Evolutionary conservation across 2,329 filamentous ascomycete species (phyloP).

Genomic region (Aspergillus latus): DNA sequence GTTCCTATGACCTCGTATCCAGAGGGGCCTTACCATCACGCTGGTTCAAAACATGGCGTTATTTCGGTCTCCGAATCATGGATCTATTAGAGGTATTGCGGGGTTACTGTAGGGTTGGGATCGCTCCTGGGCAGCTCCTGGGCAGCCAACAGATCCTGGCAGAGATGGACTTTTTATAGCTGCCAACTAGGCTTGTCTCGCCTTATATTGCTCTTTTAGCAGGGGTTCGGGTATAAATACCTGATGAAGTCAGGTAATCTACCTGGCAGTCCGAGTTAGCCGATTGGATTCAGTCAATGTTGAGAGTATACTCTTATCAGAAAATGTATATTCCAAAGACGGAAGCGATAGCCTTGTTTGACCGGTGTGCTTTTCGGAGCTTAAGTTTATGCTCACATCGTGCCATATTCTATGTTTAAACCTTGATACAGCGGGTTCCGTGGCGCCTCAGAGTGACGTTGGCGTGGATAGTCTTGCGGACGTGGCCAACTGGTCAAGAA

Average conservation of each 20-base stretch:
- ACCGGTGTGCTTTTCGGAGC: too few species aligned
- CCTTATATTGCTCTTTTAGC: background rate
- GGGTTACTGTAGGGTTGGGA: too few species aligned
- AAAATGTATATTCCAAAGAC: background rate
- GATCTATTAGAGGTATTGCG: background rate
- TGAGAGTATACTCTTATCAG: background rate
- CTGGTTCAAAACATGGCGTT: background rate
- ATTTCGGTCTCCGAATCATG: background rate
- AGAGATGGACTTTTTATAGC: too few species aligned
- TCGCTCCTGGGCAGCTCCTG: too few species aligned
- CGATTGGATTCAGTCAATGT: background rate
- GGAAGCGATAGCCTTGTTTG: background rate
- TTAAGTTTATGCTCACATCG: too few species aligned
- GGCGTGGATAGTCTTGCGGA: background rate
- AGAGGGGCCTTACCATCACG: background rate
- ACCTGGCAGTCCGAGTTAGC: background rate
- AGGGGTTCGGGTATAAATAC: background rate
- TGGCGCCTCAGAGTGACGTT: background rate
- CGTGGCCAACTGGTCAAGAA: background rate
- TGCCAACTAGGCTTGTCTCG: background rate
- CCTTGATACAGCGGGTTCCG: background rate
- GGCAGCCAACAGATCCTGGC: background rate
- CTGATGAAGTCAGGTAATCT: background rate
- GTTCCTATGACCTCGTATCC: too few species aligned
- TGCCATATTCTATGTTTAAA: too few species aligned